Base-by-base conservation (phyloP, 768 basidiomycete genomes). In the Infundibulicybe gibba region DNA sequence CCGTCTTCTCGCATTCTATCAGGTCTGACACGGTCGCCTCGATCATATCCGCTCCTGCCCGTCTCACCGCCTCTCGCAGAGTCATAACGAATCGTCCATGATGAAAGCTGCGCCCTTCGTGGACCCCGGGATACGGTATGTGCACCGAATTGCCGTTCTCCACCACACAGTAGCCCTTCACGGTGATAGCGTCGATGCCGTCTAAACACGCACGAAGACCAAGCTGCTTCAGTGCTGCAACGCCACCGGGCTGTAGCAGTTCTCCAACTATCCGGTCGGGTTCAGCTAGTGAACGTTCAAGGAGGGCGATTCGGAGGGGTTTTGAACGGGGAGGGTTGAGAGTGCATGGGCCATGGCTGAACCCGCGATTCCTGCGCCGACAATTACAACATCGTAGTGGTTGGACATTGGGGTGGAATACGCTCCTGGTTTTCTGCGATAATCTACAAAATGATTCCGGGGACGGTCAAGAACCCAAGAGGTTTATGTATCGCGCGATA, bases 191-290 rank as follows among this genome's bases (percentile, higher is more conserved):
- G 63, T 91, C 94, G 48, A 98, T 94, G n/a, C 78, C 84, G 19
- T 97, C 88, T 39, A 97, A 65, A 45, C 83, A 84, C 6, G 68
- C 68, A 41, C 79, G 80, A 54, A 99, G 63, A 0, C 92, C 94
- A n/a, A 99, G 79, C 32, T 77, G 67, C 47, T 79, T 68, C 39
- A 99, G 69, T 1, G 92, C 83, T 11, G 72, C 70, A 17, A 93
- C 83, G 1, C 97, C 97, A 1, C 87, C 94, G 2, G 97, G 97
- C 59, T 99, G 97, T 16, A 99, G 71, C 1, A 98, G 81, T 64
- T 99, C 97, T 19, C 97, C 97, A 30, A 98, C 97, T 54, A 99
- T 98, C 14, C 97, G 80, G 74, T 98, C 93, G 0, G 97, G 97
- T 62, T 92, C 88, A 0, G 86, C 76, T 3, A 98, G 76, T 12